Evolutionary conservation across 2,329 filamentous ascomycete genomes (phyloP).

Genomic region (Aureobasidium sp.): DNA sequence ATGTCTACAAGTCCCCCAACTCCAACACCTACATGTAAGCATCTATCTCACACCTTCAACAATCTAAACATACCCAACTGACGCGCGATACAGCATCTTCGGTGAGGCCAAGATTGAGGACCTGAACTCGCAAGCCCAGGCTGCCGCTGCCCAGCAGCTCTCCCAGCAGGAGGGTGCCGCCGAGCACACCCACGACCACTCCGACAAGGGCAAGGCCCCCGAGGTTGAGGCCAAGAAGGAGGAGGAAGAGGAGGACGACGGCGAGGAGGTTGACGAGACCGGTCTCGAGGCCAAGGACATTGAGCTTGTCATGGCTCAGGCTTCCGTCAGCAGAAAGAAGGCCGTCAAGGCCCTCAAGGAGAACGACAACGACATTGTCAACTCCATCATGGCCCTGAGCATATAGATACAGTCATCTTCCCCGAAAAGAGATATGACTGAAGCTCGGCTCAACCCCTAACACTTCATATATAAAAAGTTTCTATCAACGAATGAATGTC

Average conservation of each 20-base stretch:
- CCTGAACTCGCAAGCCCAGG: constrained; percentile 95
- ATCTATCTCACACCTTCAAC: constrained; percentile 19
- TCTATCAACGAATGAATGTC: constrained; percentile 1
- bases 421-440: background rate
- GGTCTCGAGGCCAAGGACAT: constrained; percentile 99
- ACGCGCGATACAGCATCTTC: constrained; percentile 65
- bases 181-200: constrained; percentile 68
- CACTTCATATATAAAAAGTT: constrained; percentile 13
- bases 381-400: constrained; percentile 95
- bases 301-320: constrained; percentile 97
- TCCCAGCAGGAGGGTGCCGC: constrained; percentile 58
- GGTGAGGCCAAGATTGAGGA: constrained; percentile 99
- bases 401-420: constrained; percentile 33
- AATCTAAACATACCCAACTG: constrained; percentile 17
- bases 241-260: constrained; percentile 78
- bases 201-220: constrained; percentile 65
- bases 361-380: constrained; percentile 99
- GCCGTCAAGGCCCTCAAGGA: constrained; percentile 97
- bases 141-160: constrained; percentile 91
- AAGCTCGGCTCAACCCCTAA: background rate
- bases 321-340: constrained; percentile 94
- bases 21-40: constrained; percentile 99
- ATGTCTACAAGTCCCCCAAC: constrained; percentile 98
- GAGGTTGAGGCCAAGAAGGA: constrained; percentile 56
- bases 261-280: constrained; percentile 88